A percentile compares a stretch with the other conserved stretches of the same genome.
phyloP scores from a whole-genome alignment of 352 stramenopile genomes.

The Pythium utonaiense region DNA sequence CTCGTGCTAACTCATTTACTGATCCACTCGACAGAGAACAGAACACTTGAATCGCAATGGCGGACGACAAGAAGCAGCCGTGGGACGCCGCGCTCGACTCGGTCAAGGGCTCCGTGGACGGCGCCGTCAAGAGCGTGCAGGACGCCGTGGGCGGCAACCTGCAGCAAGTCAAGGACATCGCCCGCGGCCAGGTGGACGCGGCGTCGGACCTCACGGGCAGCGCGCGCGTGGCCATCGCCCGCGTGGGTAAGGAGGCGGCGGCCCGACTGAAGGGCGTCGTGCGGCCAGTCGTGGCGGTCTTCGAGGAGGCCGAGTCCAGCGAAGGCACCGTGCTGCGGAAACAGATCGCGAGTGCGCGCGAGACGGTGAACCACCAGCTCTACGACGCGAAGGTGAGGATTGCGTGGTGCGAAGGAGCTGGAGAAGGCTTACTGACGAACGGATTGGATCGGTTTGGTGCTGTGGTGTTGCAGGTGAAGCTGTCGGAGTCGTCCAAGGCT shows the following conservation, averaged over 20 bases:
- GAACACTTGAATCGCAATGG: not conserved
- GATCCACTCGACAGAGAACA: not conserved
- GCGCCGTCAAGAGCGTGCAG: constrained; percentile 44
- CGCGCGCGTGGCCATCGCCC: constrained; percentile 43
- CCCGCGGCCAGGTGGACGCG: constrained; percentile 39
- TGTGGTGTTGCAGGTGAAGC: constrained; percentile 25
- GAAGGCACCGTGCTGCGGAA: constrained; percentile 71
- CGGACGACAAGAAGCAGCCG: constrained; percentile 49
- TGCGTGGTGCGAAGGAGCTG: not conserved
- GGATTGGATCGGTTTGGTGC: not conserved
- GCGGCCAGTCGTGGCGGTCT: constrained; percentile 54
- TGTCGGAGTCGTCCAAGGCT: constrained; percentile 52
- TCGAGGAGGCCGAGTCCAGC: constrained; percentile 52
- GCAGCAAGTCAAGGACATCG: constrained; percentile 41
- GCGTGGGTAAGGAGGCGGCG: constrained; percentile 36
- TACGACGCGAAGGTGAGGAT: constrained; percentile 41
- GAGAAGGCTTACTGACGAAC: not conserved
- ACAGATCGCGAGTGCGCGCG: constrained; percentile 40
- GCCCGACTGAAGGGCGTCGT: constrained; percentile 35
- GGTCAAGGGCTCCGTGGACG: constrained; percentile 48
- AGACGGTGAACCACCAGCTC: constrained; percentile 58
- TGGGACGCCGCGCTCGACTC: constrained; percentile 44
- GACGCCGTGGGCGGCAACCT: constrained; percentile 33
- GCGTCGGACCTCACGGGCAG: constrained; percentile 62
- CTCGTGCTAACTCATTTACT: not conserved